A percentile compares a stretch with the other conserved stretches of the same genome.
Conservation (phyloP, 2,329 filamentous ascomycete species). For the Pseudogymnoascus sp. region DNA sequence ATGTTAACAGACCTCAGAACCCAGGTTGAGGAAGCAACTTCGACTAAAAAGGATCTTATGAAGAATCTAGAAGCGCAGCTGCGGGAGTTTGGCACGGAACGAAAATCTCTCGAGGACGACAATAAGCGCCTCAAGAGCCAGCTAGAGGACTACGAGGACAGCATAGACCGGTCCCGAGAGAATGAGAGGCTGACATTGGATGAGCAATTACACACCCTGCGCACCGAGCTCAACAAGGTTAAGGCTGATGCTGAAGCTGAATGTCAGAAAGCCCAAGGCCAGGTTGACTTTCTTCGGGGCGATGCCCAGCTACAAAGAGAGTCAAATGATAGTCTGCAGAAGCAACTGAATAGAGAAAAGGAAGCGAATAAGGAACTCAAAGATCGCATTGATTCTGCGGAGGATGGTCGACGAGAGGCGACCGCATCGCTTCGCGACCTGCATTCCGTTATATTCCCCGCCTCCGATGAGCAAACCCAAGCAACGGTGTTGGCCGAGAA, state of each 20-base stretch:
- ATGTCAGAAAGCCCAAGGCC: slow-evolving; percentile 48
- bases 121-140: slow-evolving; percentile 66
- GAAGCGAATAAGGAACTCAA: slow-evolving; percentile 46
- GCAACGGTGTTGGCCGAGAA: slow-evolving; percentile 49
- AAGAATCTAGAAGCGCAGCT: slow-evolving; percentile 91
- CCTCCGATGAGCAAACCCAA: slow-evolving; percentile 45
- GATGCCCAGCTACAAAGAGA: slow-evolving; percentile 52
- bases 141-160: slow-evolving; percentile 84
- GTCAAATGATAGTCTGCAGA: slow-evolving; percentile 48
- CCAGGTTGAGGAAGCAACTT: slow-evolving; percentile 76
- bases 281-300: slow-evolving; percentile 53
- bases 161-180: slow-evolving; percentile 78
- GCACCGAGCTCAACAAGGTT: slow-evolving; percentile 60
- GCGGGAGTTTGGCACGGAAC: slow-evolving; percentile 76
- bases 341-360: slow-evolving; percentile 45
- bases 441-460: slow-evolving; percentile 48
- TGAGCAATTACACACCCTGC: slow-evolving; percentile 56
- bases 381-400: slow-evolving; percentile 41
- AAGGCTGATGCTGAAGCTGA: slow-evolving; percentile 50
- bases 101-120: slow-evolving; percentile 73
- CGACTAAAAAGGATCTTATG: slow-evolving; percentile 87
- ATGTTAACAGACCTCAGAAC: slow-evolving; percentile 54
- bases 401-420: slow-evolving; percentile 45
- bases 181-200: slow-evolving; percentile 67
- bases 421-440: slow-evolving; percentile 48